Evolutionary conservation across 164 flowering plant species (phyloP).

Genomic region (Annona cherimola): DNA sequence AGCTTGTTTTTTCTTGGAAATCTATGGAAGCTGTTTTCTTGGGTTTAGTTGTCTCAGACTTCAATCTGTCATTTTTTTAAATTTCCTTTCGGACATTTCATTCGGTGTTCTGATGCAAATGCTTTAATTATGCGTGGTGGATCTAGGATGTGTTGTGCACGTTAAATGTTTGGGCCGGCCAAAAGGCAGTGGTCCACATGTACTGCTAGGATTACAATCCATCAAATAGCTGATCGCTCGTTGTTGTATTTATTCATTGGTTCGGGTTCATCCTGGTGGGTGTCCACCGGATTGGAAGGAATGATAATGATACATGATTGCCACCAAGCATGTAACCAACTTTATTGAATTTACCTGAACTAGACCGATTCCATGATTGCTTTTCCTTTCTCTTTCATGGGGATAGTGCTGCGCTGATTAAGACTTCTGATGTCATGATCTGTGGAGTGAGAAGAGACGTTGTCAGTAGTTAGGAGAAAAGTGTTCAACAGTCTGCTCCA

Average conservation of each 20-base stretch:
- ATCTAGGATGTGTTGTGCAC: no score
- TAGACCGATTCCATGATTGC: not conserved
- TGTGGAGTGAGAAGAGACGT: not conserved
- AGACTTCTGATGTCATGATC: not conserved
- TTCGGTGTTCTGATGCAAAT: no score
- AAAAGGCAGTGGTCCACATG: not conserved
- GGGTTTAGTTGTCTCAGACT: no score
- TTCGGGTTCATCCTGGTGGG: not conserved
- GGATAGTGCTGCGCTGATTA: not conserved
- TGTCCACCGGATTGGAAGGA: not conserved
- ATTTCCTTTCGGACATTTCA: no score
- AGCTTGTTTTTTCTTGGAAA: not conserved
- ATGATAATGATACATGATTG: not conserved
- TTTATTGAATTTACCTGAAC: not conserved
- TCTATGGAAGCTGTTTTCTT: not conserved
- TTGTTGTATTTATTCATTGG: not conserved
- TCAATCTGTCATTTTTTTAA: no score
- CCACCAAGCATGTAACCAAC: not conserved
- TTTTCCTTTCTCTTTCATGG: not conserved
- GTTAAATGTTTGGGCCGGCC: no score
- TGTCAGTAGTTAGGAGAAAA: not conserved
- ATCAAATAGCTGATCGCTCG: not conserved
- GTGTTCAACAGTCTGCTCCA: not conserved
- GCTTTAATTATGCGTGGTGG: no score
- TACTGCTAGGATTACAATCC: not conserved